These are phyloP conservation scores for Pestalotiopsis sp. DNA, from an alignment of 2,329 filamentous ascomycete species.

Conservation along the genomic window DNA sequence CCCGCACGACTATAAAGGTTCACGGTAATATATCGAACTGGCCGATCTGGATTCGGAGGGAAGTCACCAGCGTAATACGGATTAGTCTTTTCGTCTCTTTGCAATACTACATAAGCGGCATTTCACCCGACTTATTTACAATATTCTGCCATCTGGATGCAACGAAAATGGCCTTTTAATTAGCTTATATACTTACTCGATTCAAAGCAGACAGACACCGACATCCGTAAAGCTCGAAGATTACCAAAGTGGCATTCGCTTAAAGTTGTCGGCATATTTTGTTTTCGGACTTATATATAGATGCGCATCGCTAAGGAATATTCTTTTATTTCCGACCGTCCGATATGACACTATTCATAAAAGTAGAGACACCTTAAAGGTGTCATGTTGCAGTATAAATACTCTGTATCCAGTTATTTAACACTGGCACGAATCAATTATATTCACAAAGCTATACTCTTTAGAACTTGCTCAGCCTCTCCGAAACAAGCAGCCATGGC, in stretches of 20 bases:
- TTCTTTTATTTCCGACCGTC: neutral
- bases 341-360: neutral
- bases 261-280: neutral
- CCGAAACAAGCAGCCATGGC: slow-evolving; percentile 18
- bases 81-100: neutral
- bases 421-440: too few relatives aligned
- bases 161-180: neutral
- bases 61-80: neutral
- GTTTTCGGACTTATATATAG: neutral
- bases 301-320: neutral
- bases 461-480: neutral
- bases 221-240: neutral
- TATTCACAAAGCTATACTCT: neutral
- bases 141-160: neutral
- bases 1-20: neutral
- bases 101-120: neutral
- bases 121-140: neutral
- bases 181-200: neutral
- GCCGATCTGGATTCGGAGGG: neutral
- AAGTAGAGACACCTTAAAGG: neutral
- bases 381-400: neutral
- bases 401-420: neutral
- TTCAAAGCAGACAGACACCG: neutral
- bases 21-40: neutral
- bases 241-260: neutral